Conservation (phyloP, 345 rosid species). For the Brassica napus region Da-Ae NC_063435.1:2609001-2609500, state of each 20-base stretch:
- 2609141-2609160: neutral
- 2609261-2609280: neutral
- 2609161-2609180: neutral
- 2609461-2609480: neutral
- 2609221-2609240: neutral
- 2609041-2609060: neutral
- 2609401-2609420: neutral
- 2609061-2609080: neutral
- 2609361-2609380: neutral
- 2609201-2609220: neutral
- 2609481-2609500: neutral
- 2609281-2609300: slow-evolving; percentile 7
- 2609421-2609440: neutral
- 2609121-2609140: neutral
- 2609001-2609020: neutral
- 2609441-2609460: neutral
- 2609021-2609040: neutral
- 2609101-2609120: neutral
- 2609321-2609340: neutral
- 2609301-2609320: neutral
- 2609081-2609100: neutral
- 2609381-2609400: neutral
- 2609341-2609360: neutral
- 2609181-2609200: neutral
- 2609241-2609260: neutral